A percentile compares a stretch with the other conserved stretches of the same genome.
Evolutionary conservation across 2,329 filamentous ascomycete genomes (phyloP).

Genomic region (Neonectria hederae): DNA sequence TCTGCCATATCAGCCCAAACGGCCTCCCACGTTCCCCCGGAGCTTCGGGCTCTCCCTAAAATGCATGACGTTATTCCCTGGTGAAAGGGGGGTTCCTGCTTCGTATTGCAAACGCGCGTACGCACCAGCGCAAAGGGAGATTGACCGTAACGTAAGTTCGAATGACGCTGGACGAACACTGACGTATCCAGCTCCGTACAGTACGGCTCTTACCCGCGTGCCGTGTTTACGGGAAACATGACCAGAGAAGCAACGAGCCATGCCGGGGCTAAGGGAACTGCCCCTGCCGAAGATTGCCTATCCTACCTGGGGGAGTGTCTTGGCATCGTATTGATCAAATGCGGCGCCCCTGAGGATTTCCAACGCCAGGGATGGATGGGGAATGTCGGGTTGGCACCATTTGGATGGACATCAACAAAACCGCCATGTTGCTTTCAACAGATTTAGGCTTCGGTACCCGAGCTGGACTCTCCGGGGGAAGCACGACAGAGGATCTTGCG

Average conservation of each 20-base stretch:
- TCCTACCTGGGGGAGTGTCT: constrained; percentile 1
- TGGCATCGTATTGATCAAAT: constrained; percentile 19
- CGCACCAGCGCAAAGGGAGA: neutral
- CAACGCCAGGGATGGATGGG: neutral
- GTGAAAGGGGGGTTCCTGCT: neutral
- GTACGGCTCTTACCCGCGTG: neutral
- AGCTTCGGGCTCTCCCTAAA: neutral
- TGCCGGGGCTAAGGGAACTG: neutral
- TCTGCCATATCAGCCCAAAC: neutral
- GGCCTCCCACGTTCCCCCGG: constrained; percentile 16
- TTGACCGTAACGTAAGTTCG: constrained; percentile 12
- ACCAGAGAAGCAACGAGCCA: constrained; percentile 1
- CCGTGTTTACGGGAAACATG: constrained; percentile 10
- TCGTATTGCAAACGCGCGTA: constrained; percentile 13
- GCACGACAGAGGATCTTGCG: constrained; percentile 33
- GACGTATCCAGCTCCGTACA: constrained; percentile 7
- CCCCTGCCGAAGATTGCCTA: constrained; percentile 16
- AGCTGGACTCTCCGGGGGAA: constrained; percentile 21
- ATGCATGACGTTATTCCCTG: neutral
- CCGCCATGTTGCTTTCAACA: constrained; percentile 6
- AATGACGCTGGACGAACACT: neutral
- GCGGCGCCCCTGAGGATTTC: constrained; percentile 11
- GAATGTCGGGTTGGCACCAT: neutral
- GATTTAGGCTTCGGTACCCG: constrained; percentile 20
- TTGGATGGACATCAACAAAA: constrained; percentile 1